phyloP scores from a whole-genome alignment of 352 stramenopile species.

The Phytophthora crassamura region DNA sequence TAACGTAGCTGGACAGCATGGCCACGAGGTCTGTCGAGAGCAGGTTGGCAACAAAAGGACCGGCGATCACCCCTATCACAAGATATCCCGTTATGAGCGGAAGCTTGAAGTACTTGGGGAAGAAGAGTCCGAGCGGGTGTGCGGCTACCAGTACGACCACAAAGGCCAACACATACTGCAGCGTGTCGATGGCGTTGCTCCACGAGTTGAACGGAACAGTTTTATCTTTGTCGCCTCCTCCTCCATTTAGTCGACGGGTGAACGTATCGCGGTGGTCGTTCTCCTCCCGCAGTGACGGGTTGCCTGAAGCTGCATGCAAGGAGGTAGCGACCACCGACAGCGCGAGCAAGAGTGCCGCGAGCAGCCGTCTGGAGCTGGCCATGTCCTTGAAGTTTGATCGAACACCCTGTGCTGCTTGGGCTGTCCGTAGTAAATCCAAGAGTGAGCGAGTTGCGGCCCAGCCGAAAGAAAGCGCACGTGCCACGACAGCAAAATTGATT shows the following conservation, averaged over 20 bases:
- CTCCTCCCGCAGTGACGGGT: conserved; percentile 21
- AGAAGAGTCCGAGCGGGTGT: conserved; percentile 65
- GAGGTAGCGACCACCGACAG: conserved; percentile 26
- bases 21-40: conserved; percentile 44
- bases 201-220: conserved; percentile 55
- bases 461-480: conserved; percentile 12
- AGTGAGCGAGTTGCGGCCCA: conserved; percentile 20
- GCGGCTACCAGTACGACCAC: conserved; percentile 61
- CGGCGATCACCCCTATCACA: conserved; percentile 60
- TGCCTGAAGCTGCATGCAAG: conserved; percentile 20
- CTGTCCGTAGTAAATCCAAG: conserved; percentile 24
- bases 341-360: conserved; percentile 16
- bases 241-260: conserved; percentile 26
- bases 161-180: conserved; percentile 53
- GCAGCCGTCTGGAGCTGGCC: conserved; percentile 16
- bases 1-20: conserved; percentile 59
- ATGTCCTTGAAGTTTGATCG: conserved; percentile 25
- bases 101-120: conserved; percentile 60
- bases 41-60: conserved; percentile 62
- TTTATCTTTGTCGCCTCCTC: conserved; percentile 31
- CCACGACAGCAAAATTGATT: conserved; percentile 12
- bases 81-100: conserved; percentile 77
- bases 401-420: conserved; percentile 7
- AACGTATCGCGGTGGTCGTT: conserved; percentile 9
- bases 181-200: conserved; percentile 47